Evolutionary conservation across 1,284 basidiomycete species (phyloP), one percentile per base, ranked within the genome.

Genomic region (Peniophora sp.): DNA sequence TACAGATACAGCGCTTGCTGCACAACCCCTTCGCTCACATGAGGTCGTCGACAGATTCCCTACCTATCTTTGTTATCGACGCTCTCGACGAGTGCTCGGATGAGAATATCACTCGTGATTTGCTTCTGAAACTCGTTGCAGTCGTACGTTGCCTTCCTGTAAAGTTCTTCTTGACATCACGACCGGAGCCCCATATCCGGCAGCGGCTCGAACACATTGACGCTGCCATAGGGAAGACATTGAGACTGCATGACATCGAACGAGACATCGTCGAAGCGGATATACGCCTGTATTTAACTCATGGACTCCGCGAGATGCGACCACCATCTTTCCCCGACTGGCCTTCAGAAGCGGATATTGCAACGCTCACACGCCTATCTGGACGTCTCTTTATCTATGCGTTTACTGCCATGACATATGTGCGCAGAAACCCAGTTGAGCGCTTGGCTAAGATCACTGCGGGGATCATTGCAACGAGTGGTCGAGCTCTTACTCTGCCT

Each of bases 111-210:
- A 3, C 23, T 1, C n/a, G 14, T 1, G 14, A 45, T 8, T 9
- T 45, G 14, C 20, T 45, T 9, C 8, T 9, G 10, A 16, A 10
- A 9, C 44, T 45, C 6, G 10, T 45, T 3, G 3, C 10, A 1
- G 3, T 3, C 6, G 34, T 19, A 5, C 12, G 9, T 8, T 1
- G 48, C 34, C 20, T 49, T 8, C 34, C 48, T 3, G n/a, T 17
- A 12, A 23, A 27, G 1, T 39, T 49, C 36, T 49, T 49, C 35
- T 12, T 49, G 14, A 49, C 48, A 6, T 32, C 23, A 14, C 6
- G 48, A 9, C 48, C 48, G 20, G 48, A 49, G 22, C 48, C 16
- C 16, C 48, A 49, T 35, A 38, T 49, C 35, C 48, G 35, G 9
- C 3, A 23, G 17, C n/a, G 16, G 3, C 24, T 49, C 36, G 3